Conservation (phyloP, 2,329 filamentous ascomycete genomes). For the Lasiodiplodia theobromae region DNA sequence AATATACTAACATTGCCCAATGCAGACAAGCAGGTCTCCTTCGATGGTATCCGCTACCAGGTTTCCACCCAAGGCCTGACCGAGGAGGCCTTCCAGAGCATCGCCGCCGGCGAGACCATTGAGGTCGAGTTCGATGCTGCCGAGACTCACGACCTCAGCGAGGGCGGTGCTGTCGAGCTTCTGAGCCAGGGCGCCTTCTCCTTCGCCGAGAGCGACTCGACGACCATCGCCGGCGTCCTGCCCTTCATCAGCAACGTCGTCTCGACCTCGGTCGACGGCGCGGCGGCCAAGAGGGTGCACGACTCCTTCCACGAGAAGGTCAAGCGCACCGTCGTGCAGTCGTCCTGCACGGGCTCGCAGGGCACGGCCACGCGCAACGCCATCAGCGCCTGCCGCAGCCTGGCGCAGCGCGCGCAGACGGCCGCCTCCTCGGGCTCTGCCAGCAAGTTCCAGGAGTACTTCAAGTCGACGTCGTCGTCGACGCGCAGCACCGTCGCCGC, state of each 20-base stretch:
- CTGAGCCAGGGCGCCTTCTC: conserved; percentile 64
- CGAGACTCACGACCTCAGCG: conserved; percentile 60
- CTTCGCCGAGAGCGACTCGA: conserved; percentile 60
- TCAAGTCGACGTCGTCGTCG: conserved; percentile 61
- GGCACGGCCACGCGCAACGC: conserved; percentile 57
- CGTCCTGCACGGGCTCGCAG: conserved; percentile 61
- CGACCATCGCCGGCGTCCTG: conserved; percentile 62
- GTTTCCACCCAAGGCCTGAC: conserved; percentile 55
- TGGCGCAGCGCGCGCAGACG: conserved; percentile 61
- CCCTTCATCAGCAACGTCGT: conserved; percentile 65
- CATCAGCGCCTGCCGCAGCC: conserved; percentile 60
- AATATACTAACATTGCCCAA: not conserved
- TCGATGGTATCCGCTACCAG: conserved; percentile 62
- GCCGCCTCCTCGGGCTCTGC: conserved; percentile 58
- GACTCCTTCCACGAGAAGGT: conserved; percentile 57
- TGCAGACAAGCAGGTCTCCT: conserved; percentile 54
- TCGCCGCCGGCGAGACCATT: conserved; percentile 57
- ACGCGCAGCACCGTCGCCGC: conserved; percentile 54
- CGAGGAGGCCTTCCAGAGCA: conserved; percentile 59
- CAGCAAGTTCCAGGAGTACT: conserved; percentile 65
- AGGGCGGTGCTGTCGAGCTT: conserved; percentile 63
- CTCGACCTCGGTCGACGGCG: conserved; percentile 65
- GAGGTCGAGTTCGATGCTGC: conserved; percentile 63
- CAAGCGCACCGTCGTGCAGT: conserved; percentile 46
- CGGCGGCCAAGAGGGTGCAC: conserved; percentile 59